phyloP scores from a whole-genome alignment of 345 rosid genomes.

The Hibiscus syriacus region DNA sequence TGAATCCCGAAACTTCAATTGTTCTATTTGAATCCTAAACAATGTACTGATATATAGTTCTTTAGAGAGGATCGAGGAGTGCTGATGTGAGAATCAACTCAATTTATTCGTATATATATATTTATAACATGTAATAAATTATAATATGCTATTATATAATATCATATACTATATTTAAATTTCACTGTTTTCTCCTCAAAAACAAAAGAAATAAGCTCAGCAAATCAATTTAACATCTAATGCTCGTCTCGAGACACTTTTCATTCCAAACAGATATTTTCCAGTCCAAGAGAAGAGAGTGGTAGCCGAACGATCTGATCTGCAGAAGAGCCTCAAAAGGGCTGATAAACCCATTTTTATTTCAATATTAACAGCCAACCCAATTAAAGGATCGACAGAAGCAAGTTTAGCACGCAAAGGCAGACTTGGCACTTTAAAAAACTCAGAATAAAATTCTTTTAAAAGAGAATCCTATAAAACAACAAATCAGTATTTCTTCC shows the following conservation, averaged over 20 bases:
- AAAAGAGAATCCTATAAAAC: neutral
- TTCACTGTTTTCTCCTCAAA: neutral
- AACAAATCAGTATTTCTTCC: neutral
- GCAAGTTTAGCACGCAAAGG: neutral
- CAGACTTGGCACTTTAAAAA: neutral
- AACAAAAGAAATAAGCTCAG: neutral
- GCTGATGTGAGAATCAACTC: neutral
- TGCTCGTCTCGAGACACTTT: neutral
- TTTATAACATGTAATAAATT: neutral
- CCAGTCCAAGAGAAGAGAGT: neutral
- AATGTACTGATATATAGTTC: neutral
- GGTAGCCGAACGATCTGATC: neutral
- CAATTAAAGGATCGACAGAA: neutral
- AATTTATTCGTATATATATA: neutral
- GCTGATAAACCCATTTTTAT: neutral
- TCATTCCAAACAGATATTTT: neutral
- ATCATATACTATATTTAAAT: neutral
- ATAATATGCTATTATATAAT: neutral
- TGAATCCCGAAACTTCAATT: neutral
- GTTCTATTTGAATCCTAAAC: neutral
- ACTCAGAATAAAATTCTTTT: neutral
- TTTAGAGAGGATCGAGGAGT: neutral
- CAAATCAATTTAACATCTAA: neutral
- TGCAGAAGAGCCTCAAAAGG: neutral
- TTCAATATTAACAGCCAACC: neutral